phyloP scores from a whole-genome alignment of 768 basidiomycete species.

The Amanita phalloides region DNA sequence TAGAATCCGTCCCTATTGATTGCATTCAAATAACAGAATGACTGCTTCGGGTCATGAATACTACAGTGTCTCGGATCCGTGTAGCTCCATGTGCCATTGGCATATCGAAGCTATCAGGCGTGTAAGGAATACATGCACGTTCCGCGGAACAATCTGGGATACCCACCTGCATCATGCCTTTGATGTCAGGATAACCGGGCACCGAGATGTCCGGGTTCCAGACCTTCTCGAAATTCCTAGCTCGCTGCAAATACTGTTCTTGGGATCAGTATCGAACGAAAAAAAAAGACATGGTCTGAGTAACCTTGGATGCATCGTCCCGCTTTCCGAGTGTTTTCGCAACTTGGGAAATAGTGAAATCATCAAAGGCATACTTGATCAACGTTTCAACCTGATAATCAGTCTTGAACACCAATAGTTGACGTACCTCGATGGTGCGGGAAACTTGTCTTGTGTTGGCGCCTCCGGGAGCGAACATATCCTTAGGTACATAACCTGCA shows the following conservation, averaged over 20 bases:
- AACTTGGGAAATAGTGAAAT: conserved; percentile 57
- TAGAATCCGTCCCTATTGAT: conserved; percentile 52
- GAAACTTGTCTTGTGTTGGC: conserved; percentile 48
- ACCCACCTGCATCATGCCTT: conserved; percentile 51
- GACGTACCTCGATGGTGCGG: conserved; percentile 46
- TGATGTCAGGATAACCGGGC: conserved; percentile 32
- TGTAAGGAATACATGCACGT: background rate
- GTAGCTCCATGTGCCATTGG: conserved; percentile 48
- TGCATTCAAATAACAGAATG: conserved; percentile 52
- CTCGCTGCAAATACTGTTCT: conserved; percentile 39
- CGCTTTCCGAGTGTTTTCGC: conserved; percentile 41
- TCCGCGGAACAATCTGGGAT: background rate
- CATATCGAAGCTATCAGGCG: conserved; percentile 36
- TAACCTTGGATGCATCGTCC: conserved; percentile 40
- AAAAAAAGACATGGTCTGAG: background rate
- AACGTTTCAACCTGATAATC: background rate
- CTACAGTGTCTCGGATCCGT: conserved; percentile 63
- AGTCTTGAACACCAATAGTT: background rate
- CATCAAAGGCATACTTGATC: conserved; percentile 47
- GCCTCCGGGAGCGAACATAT: conserved; percentile 34
- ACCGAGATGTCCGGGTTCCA: conserved; percentile 50
- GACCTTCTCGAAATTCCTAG: conserved; percentile 45
- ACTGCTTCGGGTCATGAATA: conserved; percentile 42
- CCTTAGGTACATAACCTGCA: conserved; percentile 29
- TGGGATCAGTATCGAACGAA: background rate